Conservation (phyloP, 352 stramenopile genomes). For the Globisporangium lucens region DNA sequence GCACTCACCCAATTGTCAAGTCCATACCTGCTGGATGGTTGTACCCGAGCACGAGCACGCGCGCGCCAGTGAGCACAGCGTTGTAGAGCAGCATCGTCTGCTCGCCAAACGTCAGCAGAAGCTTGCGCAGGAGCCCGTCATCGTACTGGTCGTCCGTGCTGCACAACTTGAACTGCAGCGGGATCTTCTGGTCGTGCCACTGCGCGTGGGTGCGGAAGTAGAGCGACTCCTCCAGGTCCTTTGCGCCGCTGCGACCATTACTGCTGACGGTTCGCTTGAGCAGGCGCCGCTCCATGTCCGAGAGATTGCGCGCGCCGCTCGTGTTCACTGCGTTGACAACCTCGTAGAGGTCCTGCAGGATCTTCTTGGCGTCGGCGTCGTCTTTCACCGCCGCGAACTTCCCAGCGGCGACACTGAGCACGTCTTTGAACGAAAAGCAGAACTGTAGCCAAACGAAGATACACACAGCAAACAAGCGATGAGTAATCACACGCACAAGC, state of each 20-base stretch:
- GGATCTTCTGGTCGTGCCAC: constrained; percentile 64
- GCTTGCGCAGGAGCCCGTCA: constrained; percentile 59
- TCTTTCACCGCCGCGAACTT: constrained; percentile 58
- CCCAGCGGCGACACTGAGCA: constrained; percentile 68
- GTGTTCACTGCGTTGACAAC: constrained; percentile 77
- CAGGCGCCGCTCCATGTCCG: constrained; percentile 66
- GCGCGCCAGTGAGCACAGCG: constrained; percentile 71
- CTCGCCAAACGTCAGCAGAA: constrained; percentile 80
- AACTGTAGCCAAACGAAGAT: constrained; percentile 27
- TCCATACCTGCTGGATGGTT: constrained; percentile 63
- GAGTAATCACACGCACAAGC: neutral
- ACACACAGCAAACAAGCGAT: constrained; percentile 13
- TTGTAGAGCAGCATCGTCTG: constrained; percentile 87
- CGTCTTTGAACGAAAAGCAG: constrained; percentile 70
- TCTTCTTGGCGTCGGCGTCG: constrained; percentile 32
- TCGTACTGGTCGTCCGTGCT: constrained; percentile 85
- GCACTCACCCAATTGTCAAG: neutral
- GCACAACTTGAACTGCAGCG: constrained; percentile 77
- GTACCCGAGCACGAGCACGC: constrained; percentile 81
- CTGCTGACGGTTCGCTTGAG: constrained; percentile 75
- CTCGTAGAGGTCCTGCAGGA: constrained; percentile 61
- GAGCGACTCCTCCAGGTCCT: constrained; percentile 49
- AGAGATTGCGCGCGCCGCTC: constrained; percentile 55
- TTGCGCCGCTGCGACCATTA: constrained; percentile 30
- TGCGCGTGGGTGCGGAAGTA: constrained; percentile 53